Conservation (phyloP, 2,329 filamentous ascomycete genomes). For the Phyllosticta citriasiana region DNA sequence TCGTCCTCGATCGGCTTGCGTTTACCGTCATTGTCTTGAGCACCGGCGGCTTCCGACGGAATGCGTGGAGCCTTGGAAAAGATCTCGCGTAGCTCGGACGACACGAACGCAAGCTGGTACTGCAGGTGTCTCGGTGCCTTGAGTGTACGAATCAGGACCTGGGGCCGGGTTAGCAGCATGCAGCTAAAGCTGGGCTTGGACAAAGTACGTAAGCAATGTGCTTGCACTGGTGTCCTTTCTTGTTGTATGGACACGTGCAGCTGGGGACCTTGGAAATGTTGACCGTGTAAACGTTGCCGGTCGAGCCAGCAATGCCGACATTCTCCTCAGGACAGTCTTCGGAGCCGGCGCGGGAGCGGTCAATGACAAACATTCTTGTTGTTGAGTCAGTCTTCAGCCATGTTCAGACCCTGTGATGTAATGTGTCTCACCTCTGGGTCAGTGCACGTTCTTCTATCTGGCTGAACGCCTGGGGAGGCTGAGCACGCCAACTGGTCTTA, state of each 20-base stretch:
- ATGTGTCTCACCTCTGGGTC: constrained; percentile 31
- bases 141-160: constrained; percentile 48
- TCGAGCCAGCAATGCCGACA: constrained; percentile 49
- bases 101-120: constrained; percentile 52
- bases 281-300: constrained; percentile 52
- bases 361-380: constrained; percentile 44
- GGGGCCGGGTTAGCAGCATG: constrained; percentile 7
- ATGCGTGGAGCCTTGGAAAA: constrained; percentile 44
- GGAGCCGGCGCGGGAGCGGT: constrained; percentile 36
- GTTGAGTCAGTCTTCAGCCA: constrained; percentile 18
- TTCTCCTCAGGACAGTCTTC: constrained; percentile 40
- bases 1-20: constrained; percentile 52
- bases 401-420: neutral
- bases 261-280: constrained; percentile 41
- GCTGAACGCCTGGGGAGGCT: constrained; percentile 37
- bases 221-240: constrained; percentile 52
- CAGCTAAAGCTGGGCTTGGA: neutral
- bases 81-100: constrained; percentile 47
- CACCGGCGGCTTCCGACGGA: constrained; percentile 28
- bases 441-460: constrained; percentile 39
- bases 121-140: constrained; percentile 46
- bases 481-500: constrained; percentile 19
- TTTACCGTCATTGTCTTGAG: constrained; percentile 34
- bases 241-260: constrained; percentile 47
- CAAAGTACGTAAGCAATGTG: constrained; percentile 49